These are phyloP conservation scores for Cenchrus fungigraminus DNA, from an alignment of 176 grass and related monocot species.

Conservation along the genomic window DNA sequence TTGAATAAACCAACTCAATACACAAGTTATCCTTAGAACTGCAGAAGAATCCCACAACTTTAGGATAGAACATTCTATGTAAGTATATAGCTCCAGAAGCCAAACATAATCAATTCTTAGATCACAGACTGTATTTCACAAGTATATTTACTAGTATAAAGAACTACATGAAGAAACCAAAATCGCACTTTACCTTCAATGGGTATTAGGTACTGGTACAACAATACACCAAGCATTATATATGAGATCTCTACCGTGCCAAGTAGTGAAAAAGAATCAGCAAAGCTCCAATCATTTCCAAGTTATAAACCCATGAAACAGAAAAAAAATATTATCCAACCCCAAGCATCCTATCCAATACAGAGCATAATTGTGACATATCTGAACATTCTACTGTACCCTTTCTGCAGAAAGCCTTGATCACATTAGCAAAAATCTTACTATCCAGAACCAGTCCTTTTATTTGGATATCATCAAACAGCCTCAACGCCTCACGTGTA, in stretches of 20 bases:
- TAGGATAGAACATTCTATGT: constrained; percentile 14
- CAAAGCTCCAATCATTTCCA: not conserved
- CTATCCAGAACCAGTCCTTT: constrained; percentile 69
- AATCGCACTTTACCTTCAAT: constrained; percentile 5
- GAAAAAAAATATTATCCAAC: constrained; percentile 31
- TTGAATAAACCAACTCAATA: not conserved
- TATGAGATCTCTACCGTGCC: not conserved
- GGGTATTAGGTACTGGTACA: constrained; percentile 11
- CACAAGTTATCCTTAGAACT: not conserved
- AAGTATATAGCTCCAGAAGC: not conserved
- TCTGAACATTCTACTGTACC: constrained; percentile 60
- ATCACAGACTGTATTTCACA: constrained; percentile 5
- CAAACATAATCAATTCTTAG: not conserved
- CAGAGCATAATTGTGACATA: constrained; percentile 57
- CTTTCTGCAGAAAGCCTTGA: constrained; percentile 82
- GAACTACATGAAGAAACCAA: constrained; percentile 17
- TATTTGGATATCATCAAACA: constrained; percentile 75
- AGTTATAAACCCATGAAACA: constrained; percentile 18
- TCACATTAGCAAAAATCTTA: constrained; percentile 67
- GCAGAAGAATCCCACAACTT: not conserved
- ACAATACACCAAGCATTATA: constrained; percentile 23
- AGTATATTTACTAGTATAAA: not conserved
- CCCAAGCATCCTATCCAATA: constrained; percentile 82
- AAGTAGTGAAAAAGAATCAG: constrained; percentile 20
- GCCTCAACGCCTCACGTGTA: constrained; percentile 44